Base-by-base conservation (phyloP, 495 filamentous ascomycete genomes). In the Acidomyces sp. region DNA sequence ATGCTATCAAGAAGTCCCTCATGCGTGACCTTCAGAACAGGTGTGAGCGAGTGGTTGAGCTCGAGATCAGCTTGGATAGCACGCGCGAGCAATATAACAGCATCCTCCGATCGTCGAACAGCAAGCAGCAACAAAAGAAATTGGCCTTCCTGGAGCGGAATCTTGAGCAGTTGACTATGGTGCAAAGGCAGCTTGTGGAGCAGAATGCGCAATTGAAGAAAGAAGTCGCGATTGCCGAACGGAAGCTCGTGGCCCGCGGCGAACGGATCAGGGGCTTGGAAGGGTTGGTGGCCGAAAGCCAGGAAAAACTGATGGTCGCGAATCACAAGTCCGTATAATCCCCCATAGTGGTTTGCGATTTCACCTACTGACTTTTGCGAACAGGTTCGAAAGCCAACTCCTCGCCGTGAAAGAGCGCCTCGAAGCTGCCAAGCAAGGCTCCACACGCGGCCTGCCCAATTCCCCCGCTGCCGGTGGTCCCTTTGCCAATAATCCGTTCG, bases 141-240 rank as follows among this genome's bases (percentile, higher is more conserved):
- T 95, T 97, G 84, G 90, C 87, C 5, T 97, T 97, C 75, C 65
- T 97, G 30, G 92, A 97, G 64, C 80, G 90, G 55, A 97, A 97
- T 60, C 74, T 97, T 12, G 90, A 97, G 63, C 92, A 96, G 62
- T 70, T 97, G 28, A 97, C 92, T 0, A 81, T 90, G 54, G 92
- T 97, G 39, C 90, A 97, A 60, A 75, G 90, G 17, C 92, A 97
- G 67, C 74, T 97, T 6, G 90, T 97, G 19, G 90, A 97, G 62
- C 90, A 97, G 62, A 97, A 97, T 61, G 79, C 80, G 50, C 79
- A 77, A 40, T 65, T 97, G 46, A 97, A 97, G 74, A 97, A 97
- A 66, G 90, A 97, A 62, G 90, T 97, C 35, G 90, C 90, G 23
- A 96, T 97, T 55, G 92, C 90, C 3, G 90, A 96, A 66, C 75